Evolutionary conservation across 78 protist species (phyloP), one percentile per base, ranked within the genome.

Genomic region (Dictyostelium capitatum): DNA sequence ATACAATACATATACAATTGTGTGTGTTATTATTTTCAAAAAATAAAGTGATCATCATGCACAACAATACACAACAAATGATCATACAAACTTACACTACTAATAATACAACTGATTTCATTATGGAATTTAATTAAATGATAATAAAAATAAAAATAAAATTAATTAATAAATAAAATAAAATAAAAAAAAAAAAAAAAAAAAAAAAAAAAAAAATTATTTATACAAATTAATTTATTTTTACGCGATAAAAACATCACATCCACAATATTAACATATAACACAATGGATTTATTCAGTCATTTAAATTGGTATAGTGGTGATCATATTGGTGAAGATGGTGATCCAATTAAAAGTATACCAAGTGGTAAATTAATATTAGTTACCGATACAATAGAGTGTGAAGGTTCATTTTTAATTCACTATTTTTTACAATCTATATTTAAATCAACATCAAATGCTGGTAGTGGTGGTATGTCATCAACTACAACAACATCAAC

Each of bases 301-400:
- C 91, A 84, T 74, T 84, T 84, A 19, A 84, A 84, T 74, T 84
- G 91, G 91, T 84, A 74, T 74, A 74, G 62, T 32, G 82, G 82
- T 7, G 69, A 41, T 14, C 25, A 41, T 72, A 25, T 48, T 11
- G 23, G 32, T 56, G 82, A 53, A 47, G 91, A 84, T 57, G 82
- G 82, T 17, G 70, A 72, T 25, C 82, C 91, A 30, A 20, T 46
- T 1, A 72, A 72, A 28, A 8, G 64, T 43, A 57, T 84, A 74
- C 91, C 91, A n/a, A 54, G 46, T 28, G 69, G 77, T 10, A 84
- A 84, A 78, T 28, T 84, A 19, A 74, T 84, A 28, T 20, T 74
- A 7, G 41, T 84, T 10, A 11, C 91, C 8, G 91, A 84, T 84
- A 84, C 82, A 57, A 20, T 84, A 3, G 77, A 57, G 17, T 77